These are phyloP conservation scores for Naganishia onofrii DNA, from an alignment of 768 basidiomycete genomes.

Conservation along the genomic window DNA sequence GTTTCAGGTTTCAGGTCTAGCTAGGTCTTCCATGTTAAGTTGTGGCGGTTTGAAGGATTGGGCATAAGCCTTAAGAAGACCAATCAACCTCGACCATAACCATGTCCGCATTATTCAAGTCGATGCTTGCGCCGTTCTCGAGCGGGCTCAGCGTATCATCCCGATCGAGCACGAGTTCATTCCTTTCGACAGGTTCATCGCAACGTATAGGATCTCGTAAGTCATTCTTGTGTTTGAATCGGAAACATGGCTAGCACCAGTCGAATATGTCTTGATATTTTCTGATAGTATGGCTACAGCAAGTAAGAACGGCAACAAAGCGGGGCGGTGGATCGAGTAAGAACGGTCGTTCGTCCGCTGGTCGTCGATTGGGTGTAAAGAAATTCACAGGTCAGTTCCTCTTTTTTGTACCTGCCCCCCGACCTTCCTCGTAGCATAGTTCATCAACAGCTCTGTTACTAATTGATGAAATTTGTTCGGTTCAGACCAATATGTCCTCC, in stretches of 20 bases:
- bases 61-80: not conserved
- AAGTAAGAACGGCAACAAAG: conserved; percentile 91
- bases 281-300: conserved; percentile 36
- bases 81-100: not conserved
- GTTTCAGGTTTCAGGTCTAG: not conserved
- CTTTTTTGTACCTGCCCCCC: too few relatives aligned
- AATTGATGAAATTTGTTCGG: too few relatives aligned
- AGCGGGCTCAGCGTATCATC: conserved; percentile 8
- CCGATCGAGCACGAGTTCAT: not conserved
- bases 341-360: conserved; percentile 89
- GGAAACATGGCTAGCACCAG: not conserved
- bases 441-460: too few relatives aligned
- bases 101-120: conserved; percentile 18
- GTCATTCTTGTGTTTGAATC: not conserved
- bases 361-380: conserved; percentile 90
- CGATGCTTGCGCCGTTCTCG: conserved; percentile 8
- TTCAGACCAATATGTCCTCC: conserved; percentile 81
- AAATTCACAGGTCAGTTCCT: conserved; percentile 77
- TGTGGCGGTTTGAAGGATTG: not conserved
- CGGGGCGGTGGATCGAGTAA: conserved; percentile 89
- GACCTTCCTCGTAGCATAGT: too few relatives aligned
- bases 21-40: too few relatives aligned
- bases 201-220: conserved; percentile 19
- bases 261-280: not conserved
- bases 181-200: not conserved